These are phyloP conservation scores for Chlorella vulgaris DNA, from an alignment of 139 green algal genomes.

Conservation along the genomic window DNA sequence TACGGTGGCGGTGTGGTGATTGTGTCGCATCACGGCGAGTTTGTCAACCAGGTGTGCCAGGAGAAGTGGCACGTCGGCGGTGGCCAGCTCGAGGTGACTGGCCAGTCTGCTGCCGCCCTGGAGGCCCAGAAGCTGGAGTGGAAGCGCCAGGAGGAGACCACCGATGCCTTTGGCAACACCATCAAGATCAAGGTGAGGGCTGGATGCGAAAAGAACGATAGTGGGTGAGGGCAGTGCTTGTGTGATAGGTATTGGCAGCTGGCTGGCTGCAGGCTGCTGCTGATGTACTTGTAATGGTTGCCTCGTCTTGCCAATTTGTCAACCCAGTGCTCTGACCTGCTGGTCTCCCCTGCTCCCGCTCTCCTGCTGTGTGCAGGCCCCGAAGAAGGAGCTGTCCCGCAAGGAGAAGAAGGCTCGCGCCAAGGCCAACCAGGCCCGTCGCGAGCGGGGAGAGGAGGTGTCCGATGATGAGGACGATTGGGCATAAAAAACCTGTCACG, in stretches of 20 bases:
- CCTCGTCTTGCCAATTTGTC: too few relatives aligned
- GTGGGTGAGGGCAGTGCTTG: too few relatives aligned
- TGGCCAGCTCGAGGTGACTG: constrained; percentile 68
- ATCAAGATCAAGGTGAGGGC: too few relatives aligned
- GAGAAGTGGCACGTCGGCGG: constrained; percentile 88
- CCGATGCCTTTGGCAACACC: constrained; percentile 88
- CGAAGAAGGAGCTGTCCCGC: constrained; percentile 88
- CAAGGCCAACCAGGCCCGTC: constrained; percentile 67
- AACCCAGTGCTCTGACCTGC: too few relatives aligned
- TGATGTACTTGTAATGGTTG: too few relatives aligned
- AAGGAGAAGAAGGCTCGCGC: constrained; percentile 89
- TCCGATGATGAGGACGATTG: constrained; percentile 20
- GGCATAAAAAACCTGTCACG: constrained; percentile 16
- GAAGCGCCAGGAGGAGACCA: constrained; percentile 80
- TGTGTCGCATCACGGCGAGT: constrained; percentile 88
- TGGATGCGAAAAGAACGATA: too few relatives aligned
- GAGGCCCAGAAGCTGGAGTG: constrained; percentile 74
- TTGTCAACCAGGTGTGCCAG: constrained; percentile 72
- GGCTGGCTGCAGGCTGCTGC: too few relatives aligned
- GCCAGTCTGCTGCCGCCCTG: constrained; percentile 43
- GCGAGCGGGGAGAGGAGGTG: constrained; percentile 59
- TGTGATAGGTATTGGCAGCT: too few relatives aligned
- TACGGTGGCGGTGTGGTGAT: constrained; percentile 78
- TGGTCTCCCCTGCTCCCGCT: too few relatives aligned
- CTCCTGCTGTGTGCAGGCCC: too few relatives aligned